Evolutionary conservation across 2,329 filamentous ascomycete genomes (phyloP).

Genomic region (Alternaria brassicicola): DNA sequence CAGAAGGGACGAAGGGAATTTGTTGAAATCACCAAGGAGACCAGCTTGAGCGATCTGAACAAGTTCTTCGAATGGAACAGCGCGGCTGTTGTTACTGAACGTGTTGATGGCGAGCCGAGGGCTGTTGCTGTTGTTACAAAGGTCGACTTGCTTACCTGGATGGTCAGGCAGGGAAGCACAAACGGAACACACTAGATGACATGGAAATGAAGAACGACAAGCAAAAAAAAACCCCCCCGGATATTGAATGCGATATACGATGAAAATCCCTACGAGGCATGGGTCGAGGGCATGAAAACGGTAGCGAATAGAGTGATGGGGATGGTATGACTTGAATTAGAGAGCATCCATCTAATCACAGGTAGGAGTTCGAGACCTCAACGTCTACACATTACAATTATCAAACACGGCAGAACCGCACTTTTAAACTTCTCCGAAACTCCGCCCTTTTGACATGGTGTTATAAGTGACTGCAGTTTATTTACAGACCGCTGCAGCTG

Average conservation of each 20-base stretch:
- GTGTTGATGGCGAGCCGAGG: conserved; percentile 65
- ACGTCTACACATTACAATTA: conserved; percentile 4
- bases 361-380: conserved; percentile 6
- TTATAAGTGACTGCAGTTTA: not conserved
- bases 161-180: conserved; percentile 62
- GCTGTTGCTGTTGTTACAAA: conserved; percentile 93
- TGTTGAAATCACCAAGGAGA: conserved; percentile 92
- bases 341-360: conserved; percentile 1
- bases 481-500: no score
- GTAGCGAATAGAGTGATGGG: conserved; percentile 4
- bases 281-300: not conserved
- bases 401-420: not conserved
- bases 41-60: conserved; percentile 80
- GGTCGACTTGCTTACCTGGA: conserved; percentile 91
- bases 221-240: not conserved
- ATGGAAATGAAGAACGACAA: not conserved
- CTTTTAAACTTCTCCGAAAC: not conserved
- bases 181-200: conserved; percentile 8
- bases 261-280: not conserved
- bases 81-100: conserved; percentile 90
- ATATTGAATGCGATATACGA: not conserved
- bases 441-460: no score
- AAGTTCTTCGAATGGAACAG: conserved; percentile 99
- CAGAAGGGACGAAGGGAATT: conserved; percentile 64
- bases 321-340: not conserved